Evolutionary conservation across 257 asterid species (phyloP).

Genomic region (Gentiana dahurica): DNA sequence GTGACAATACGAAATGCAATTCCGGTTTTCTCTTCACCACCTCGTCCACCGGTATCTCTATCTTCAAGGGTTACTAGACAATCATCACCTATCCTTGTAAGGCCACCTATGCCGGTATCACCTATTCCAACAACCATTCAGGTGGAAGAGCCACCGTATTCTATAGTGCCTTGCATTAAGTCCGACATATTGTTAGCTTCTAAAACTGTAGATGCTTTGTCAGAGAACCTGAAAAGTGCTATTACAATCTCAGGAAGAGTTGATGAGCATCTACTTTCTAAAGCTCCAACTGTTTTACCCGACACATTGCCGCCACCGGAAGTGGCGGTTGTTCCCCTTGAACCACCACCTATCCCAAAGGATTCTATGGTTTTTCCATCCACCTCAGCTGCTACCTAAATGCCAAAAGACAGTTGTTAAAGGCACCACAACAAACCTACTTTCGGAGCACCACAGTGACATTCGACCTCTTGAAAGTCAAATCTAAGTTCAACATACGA

Average conservation of each 20-base stretch:
- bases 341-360: background rate
- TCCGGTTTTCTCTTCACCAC: constrained; percentile 90
- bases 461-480: too few species aligned
- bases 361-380: constrained; percentile 6
- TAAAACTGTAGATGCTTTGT: constrained; percentile 19
- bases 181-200: constrained; percentile 23
- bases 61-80: constrained; percentile 44
- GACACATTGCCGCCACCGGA: constrained; percentile 16
- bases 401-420: background rate
- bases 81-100: constrained; percentile 43
- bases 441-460: too few species aligned
- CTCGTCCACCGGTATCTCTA: constrained; percentile 44
- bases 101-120: constrained; percentile 52
- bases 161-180: constrained; percentile 18
- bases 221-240: constrained; percentile 11
- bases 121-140: constrained; percentile 35
- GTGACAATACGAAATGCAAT: constrained; percentile 70
- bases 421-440: background rate
- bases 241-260: constrained; percentile 4
- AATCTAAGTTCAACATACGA: too few species aligned
- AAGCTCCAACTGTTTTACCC: constrained; percentile 20
- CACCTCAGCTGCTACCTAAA: constrained; percentile 12
- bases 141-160: constrained; percentile 31
- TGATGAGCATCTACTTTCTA: constrained; percentile 13
- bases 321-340: constrained; percentile 9